phyloP scores from a whole-genome alignment of 352 stramenopile species.

The Globisporangium barbulae region DNA sequence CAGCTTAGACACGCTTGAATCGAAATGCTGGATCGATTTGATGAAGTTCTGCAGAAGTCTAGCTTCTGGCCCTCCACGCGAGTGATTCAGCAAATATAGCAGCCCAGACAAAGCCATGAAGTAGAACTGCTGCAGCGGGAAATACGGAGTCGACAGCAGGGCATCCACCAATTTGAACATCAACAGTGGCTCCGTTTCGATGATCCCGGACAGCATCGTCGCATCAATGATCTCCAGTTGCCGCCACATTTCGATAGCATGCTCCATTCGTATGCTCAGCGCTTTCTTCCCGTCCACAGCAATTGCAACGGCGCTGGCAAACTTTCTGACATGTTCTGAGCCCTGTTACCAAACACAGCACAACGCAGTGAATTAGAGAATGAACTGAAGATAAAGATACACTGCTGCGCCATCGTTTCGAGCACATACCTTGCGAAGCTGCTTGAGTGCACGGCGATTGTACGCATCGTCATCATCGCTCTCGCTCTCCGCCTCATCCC shows the following conservation, averaged over 20 bases:
- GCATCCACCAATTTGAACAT: slow-evolving; percentile 39
- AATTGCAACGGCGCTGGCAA: slow-evolving; percentile 13
- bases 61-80: background rate
- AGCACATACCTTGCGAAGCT: slow-evolving; percentile 2
- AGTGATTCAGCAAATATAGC: slow-evolving; percentile 31
- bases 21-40: slow-evolving; percentile 19
- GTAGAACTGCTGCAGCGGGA: slow-evolving; percentile 61
- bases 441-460: background rate
- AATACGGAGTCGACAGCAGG: slow-evolving; percentile 49
- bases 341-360: background rate
- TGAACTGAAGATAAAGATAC: background rate
- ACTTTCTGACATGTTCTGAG: background rate
- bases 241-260: slow-evolving; percentile 35
- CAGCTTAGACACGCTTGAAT: slow-evolving; percentile 29
- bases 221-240: slow-evolving; percentile 25
- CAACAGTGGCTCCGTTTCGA: slow-evolving; percentile 24
- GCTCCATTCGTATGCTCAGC: slow-evolving; percentile 39
- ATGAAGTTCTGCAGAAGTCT: slow-evolving; percentile 8
- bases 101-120: slow-evolving; percentile 49
- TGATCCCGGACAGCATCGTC: slow-evolving; percentile 18
- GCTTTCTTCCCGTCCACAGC: slow-evolving; percentile 29
- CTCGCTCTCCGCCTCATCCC: background rate
- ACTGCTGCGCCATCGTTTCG: background rate
- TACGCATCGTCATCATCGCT: slow-evolving; percentile 12
- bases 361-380: background rate